These are phyloP conservation scores for Lichtheimia ornata DNA, from an alignment of 371 early-diverging fungal species.

Conservation along the genomic window DNA sequence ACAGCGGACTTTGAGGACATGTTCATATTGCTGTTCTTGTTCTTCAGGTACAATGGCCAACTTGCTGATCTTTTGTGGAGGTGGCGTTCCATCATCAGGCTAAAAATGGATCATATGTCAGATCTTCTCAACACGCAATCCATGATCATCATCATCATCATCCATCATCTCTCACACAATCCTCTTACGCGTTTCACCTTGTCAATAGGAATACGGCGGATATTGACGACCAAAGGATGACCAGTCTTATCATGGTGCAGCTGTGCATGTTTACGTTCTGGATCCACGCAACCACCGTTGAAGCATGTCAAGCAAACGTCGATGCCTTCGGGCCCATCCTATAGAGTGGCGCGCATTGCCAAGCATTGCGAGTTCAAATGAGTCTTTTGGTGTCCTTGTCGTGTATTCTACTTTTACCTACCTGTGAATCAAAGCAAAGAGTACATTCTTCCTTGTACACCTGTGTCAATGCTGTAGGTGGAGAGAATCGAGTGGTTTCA, in stretches of 20 bases:
- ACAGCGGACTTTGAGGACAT: slow-evolving; percentile 66
- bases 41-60: slow-evolving; percentile 82
- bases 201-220: slow-evolving; percentile 64
- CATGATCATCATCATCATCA: not conserved
- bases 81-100: slow-evolving; percentile 47
- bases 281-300: slow-evolving; percentile 82
- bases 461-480: slow-evolving; percentile 50
- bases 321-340: slow-evolving; percentile 76
- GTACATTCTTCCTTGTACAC: slow-evolving; percentile 97
- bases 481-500: slow-evolving; percentile 21
- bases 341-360: slow-evolving; percentile 8
- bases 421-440: slow-evolving; percentile 89
- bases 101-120: slow-evolving; percentile 1
- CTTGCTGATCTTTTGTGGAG: slow-evolving; percentile 87
- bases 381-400: not conserved
- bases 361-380: not conserved
- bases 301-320: slow-evolving; percentile 94
- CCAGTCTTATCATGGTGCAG: slow-evolving; percentile 69
- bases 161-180: not conserved
- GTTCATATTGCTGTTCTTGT: slow-evolving; percentile 73
- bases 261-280: slow-evolving; percentile 69
- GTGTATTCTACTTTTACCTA: slow-evolving; percentile 20
- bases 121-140: not conserved
- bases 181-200: slow-evolving; percentile 37
- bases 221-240: slow-evolving; percentile 86